A percentile compares a stretch with the other conserved stretches of the same genome.
These are phyloP conservation scores for Lasiosphaeris hirsuta DNA, from an alignment of 495 filamentous ascomycete genomes.

Conservation along the genomic window DNA sequence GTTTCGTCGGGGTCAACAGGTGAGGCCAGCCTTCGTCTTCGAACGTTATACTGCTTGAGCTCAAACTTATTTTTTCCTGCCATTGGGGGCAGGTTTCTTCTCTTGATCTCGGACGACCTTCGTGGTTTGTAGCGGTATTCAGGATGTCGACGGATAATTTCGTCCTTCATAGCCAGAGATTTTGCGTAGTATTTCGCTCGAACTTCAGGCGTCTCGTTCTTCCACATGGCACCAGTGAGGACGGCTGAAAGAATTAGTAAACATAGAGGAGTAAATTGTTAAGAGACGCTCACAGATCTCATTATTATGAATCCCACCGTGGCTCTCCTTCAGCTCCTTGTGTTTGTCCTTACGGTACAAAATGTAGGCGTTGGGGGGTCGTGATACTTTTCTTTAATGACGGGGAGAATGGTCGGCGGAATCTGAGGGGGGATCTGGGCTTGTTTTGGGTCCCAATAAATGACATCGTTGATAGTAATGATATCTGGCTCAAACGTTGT, in stretches of 20 bases:
- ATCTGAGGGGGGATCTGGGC: too few species aligned
- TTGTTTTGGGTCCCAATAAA: too few species aligned
- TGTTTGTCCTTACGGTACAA: slow-evolving; percentile 23
- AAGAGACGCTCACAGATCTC: slow-evolving; percentile 21
- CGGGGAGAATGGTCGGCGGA: too few species aligned
- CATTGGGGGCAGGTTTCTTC: too few species aligned
- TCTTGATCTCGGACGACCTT: not conserved
- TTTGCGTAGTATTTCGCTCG: slow-evolving; percentile 16
- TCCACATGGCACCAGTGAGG: slow-evolving; percentile 23
- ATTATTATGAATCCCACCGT: slow-evolving; percentile 22
- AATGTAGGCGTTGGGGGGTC: slow-evolving; percentile 28
- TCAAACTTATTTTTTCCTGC: too few species aligned
- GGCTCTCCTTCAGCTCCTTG: slow-evolving; percentile 7
- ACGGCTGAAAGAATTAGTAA: slow-evolving; percentile 19
- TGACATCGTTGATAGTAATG: too few species aligned
- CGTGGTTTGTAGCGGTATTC: not conserved
- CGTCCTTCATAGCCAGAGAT: slow-evolving; percentile 15
- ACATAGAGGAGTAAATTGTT: not conserved
- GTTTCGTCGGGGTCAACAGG: too few species aligned
- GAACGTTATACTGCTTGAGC: too few species aligned
- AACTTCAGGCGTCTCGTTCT: slow-evolving; percentile 15
- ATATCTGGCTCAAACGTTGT: too few species aligned
- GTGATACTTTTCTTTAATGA: too few species aligned
- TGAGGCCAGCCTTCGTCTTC: too few species aligned
- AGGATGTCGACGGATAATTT: not conserved